Conservation (phyloP, 345 rosid genomes). For the Passiflora organensis region DNA sequence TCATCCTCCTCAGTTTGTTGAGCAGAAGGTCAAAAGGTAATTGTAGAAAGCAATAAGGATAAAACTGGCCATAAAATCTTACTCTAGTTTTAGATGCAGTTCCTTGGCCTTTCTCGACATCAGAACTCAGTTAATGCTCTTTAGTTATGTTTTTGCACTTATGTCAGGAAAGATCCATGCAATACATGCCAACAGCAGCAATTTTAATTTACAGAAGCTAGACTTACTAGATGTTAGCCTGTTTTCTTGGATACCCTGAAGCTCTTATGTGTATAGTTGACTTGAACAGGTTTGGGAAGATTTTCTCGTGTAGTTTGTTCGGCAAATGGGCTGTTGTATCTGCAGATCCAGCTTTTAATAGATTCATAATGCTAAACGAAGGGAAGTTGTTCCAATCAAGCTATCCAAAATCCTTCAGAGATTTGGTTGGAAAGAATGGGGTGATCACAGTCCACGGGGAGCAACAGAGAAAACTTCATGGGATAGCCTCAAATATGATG, state of each 20-base stretch:
- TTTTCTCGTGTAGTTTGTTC: conserved; percentile 72
- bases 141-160: no score
- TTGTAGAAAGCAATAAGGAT: no score
- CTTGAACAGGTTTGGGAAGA: conserved; percentile 54
- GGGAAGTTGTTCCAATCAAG: conserved; percentile 77
- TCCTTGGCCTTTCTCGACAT: no score
- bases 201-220: no score
- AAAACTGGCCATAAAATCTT: no score
- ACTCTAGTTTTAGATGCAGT: no score
- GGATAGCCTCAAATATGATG: conserved; percentile 76
- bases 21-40: conserved; percentile 56
- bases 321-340: conserved; percentile 77
- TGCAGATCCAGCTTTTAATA: conserved; percentile 59
- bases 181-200: no score
- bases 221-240: no score
- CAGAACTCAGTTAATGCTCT: no score
- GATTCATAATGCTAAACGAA: conserved; percentile 73
- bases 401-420: conserved; percentile 81
- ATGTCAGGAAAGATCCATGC: no score
- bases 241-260: no score
- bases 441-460: conserved; percentile 74
- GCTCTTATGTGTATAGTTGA: neutral
- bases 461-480: conserved; percentile 70
- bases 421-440: conserved; percentile 81
- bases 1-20: conserved; percentile 66